Percentiles rank a stretch among this genome's conserved stretches.
Evolutionary conservation across 352 stramenopile genomes (phyloP).

Genomic region (Globisporangium takayamanum): DNA sequence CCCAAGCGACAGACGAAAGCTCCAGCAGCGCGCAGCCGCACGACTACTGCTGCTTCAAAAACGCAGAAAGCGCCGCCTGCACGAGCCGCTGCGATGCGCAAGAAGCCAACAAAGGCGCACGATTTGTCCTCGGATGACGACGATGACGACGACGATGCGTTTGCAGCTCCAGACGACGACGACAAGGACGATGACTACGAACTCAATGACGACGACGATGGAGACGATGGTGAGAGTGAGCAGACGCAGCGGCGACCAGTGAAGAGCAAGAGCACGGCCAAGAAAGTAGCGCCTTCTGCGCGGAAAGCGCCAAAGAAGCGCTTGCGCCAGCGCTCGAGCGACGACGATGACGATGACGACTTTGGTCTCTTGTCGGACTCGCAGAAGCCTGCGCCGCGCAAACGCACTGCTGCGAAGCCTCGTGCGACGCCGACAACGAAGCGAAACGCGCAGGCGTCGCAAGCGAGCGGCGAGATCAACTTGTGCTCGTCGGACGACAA

Average conservation of each 20-base stretch:
- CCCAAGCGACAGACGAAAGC: neutral
- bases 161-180: conserved; percentile 33
- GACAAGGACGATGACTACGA: conserved; percentile 59
- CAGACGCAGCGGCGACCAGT: conserved; percentile 1
- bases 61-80: conserved; percentile 6
- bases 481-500: conserved; percentile 44
- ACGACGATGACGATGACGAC: conserved; percentile 24
- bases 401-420: conserved; percentile 9
- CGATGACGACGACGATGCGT: conserved; percentile 16
- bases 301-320: conserved; percentile 26
- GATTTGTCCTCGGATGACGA: conserved; percentile 42
- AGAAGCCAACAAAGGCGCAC: conserved; percentile 16
- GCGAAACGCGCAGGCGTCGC: neutral
- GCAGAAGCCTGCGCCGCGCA: conserved; percentile 5
- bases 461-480: conserved; percentile 27
- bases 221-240: conserved; percentile 32
- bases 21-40: conserved; percentile 19
- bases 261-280: conserved; percentile 7
- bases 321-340: conserved; percentile 25
- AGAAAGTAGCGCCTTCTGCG: conserved; percentile 7
- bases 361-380: neutral
- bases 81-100: conserved; percentile 9
- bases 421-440: conserved; percentile 1
- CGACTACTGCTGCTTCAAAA: conserved; percentile 3
- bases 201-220: conserved; percentile 26